Base-by-base conservation (phyloP, 441 rosid genomes). In the Gossypium gossypioides region DNA sequence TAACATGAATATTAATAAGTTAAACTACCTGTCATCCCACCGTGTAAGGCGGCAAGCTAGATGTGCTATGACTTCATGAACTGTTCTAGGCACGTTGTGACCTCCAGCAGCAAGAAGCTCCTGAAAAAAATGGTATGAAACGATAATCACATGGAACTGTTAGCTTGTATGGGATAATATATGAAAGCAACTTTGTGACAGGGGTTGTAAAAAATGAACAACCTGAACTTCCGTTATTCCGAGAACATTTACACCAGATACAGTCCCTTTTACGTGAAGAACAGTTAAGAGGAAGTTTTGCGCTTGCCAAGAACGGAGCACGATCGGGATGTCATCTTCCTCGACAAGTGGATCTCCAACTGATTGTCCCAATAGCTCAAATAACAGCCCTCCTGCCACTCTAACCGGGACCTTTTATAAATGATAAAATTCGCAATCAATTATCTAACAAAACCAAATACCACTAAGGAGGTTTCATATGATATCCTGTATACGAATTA, bases 161-260 rank as follows among this genome's bases (percentile, higher is more conserved):
- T 40, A 64, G 63, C 60, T 63, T 19, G 65, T 29, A 68, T 57
- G 50, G 62, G 55, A 34, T 55, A 51, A 46, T 61, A 34, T 50
- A 62, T 27, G 51, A 55, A n/a, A 66, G 60, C 12, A 46, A 0
- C 15, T 9, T 29, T 69, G 60, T 4, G 40, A 72, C 18, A 76
- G 62, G 72, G 25, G 42, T 50, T 57, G 65, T 15, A 13, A 40
- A 62, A 55, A 16, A 58, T 16, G 68, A 81, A 81, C 82, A 74
- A 95, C 99, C 97, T 92, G 93, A 81, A 95, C 97, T 84, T 95
- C 99, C 60, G 92, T 77, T 70, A 89, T 84, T 2, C 99, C 97
- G 32, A 95, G 74, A 34, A 91, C 86, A 75, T 95, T 92, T 68
- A 78, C 67, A 73, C 54, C 55, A 13, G 89, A 24, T 24, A 80